Percentiles rank a stretch among this genome's conserved stretches.
These are phyloP conservation scores for Pseudogymnoascus sp. DNA, from an alignment of 2,329 filamentous ascomycete genomes.

Conservation along the genomic window DNA sequence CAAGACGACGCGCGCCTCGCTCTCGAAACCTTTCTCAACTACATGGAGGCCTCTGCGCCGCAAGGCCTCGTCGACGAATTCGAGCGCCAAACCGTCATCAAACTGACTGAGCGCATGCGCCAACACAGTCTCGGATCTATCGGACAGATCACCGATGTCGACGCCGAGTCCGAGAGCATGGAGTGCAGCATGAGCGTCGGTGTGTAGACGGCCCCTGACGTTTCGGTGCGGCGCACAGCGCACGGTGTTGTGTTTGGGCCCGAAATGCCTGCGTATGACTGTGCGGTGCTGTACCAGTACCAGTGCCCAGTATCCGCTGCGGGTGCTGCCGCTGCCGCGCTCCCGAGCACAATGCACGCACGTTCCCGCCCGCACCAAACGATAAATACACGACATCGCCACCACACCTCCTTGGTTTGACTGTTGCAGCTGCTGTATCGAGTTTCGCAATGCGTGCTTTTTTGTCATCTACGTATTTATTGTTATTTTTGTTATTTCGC, in stretches of 20 bases:
- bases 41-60: conserved; percentile 58
- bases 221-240: neutral
- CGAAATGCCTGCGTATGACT: neutral
- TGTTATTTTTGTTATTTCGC: neutral
- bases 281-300: neutral
- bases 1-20: conserved; percentile 81
- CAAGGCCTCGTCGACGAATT: conserved; percentile 63
- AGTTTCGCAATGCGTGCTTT: conserved; percentile 2
- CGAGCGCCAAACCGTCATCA: conserved; percentile 70
- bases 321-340: conserved; percentile 2
- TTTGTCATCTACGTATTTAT: neutral
- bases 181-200: neutral
- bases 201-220: neutral
- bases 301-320: neutral
- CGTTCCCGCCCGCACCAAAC: neutral
- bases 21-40: conserved; percentile 71
- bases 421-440: neutral
- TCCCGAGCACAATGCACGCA: conserved; percentile 4
- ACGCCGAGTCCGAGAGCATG: conserved; percentile 19
- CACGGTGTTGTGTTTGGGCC: neutral
- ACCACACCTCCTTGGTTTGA: neutral
- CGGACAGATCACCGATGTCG: conserved; percentile 32
- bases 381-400: neutral
- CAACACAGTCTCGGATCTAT: conserved; percentile 39
- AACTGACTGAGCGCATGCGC: conserved; percentile 78